Base-by-base conservation (phyloP, 768 basidiomycete genomes). In the Xerocomellus intermedius region DNA sequence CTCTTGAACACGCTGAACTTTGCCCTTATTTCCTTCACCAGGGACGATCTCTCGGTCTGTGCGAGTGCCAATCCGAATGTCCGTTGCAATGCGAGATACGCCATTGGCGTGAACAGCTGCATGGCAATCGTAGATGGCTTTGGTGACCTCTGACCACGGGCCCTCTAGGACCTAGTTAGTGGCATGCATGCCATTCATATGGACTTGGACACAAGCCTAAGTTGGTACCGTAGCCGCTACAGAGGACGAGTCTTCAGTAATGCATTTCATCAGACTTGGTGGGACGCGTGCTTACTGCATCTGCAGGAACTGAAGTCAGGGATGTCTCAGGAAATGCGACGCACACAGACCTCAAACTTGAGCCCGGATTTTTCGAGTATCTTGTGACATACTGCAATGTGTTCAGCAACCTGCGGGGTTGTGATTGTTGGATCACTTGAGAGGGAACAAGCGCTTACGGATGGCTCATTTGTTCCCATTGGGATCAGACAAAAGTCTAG, bases 21-120 rank as follows among this genome's bases (percentile, higher is more conserved):
- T 98, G 50, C 74, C 75, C 21, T 83, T 83, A 60, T 97, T 97
- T 8, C 87, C 93, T 42, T 81, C 76, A 6, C 86, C 88, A 1
- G 79, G 77, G 5, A 73, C 70, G 17, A 86, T 79, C 37, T 80
- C 74, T 56, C 85, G 82, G 71, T 95, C 84, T 22, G 82, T 79
- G 43, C 95, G 84, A 1, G 96, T 98, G 41, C 96, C 96, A 50
- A 98, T 95, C 26, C 96, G 87, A 56, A 98, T 89, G 73, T 98
- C 95, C 13, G 95, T 96, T 12, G 91, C 91, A 50, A 94, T 80
- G 48, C 87, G 83, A 16, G 84, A 83, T 0, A 82, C 81, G 22
- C 90, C 91, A 67, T 82, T 79, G 1, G 81, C 83, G 59, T 95
- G 93, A 6, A 94, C 87, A 2, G 91, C 92, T 24, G 80, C 80